Base-by-base conservation (phyloP, 495 filamentous ascomycete genomes). In the Aspergillus nidulans region DNA sequence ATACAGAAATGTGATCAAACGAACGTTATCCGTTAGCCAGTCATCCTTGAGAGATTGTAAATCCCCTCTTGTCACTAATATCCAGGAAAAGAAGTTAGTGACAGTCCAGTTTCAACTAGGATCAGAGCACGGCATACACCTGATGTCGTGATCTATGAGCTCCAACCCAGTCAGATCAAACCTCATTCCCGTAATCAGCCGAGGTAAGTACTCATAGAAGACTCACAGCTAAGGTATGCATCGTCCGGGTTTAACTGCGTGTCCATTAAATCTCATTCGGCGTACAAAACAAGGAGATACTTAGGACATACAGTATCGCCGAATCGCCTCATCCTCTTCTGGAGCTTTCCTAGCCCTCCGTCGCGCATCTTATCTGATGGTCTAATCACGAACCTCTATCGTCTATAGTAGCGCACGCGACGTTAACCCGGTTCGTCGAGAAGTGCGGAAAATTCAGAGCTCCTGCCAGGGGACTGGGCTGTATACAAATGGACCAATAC, bases 1-100 rank as follows among this genome's bases (percentile, higher is more conserved):
- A 13, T 38, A n/a, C 20, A 43, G 16, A 21, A 16, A 8, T 39
- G 23, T 32, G 15, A 38, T 38, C 19, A 46, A 54, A 71, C 85
- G 53, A 81, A 95, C 91, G 75, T 96, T 96, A 69, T 98, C 94
- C n/a, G 92, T 97, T 45, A 98, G 77, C 94, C 94, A 98, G 75
- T 97, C 95, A 67, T 88, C 77, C 73, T 89, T 92, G 43, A 98
- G 79, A 25, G 85, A 85, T 68, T 88, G 86, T 57, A 97, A 81
- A 69, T 98, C 94, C 64, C 92, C 90, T 65, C 82, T 78, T 49
- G 85, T 91, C 62, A 92, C 87, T 90, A 57, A 26, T 25, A 46
- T 8, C 46, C 36, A 36, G 7, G 19, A 25, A 9, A 25, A 25
- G 10, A 20, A 18, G 20, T 49, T 49, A 49, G 47, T 9, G 18